Conservation (phyloP, 805 yeast genomes). For the Schizosaccharomyces pombe region DNA sequence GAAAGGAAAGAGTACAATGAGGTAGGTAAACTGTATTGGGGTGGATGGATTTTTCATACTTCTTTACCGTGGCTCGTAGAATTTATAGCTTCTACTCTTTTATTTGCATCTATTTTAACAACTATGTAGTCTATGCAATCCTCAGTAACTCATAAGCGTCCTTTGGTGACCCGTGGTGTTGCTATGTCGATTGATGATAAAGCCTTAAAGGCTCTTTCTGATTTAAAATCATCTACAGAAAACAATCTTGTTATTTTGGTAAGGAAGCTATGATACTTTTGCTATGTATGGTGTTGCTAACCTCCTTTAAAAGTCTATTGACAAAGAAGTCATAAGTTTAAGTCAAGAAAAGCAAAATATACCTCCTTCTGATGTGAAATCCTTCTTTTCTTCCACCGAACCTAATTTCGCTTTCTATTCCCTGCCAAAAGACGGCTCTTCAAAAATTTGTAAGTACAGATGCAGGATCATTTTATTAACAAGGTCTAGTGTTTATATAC, state of each 20-base stretch:
- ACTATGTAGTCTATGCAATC: neutral
- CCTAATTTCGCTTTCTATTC: neutral
- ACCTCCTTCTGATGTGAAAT: neutral
- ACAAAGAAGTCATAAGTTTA: neutral
- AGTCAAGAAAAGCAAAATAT: neutral
- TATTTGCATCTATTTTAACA: no score
- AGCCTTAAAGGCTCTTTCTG: neutral
- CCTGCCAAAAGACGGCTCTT: neutral
- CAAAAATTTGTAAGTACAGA: neutral
- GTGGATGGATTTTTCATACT: no score
- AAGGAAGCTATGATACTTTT: neutral
- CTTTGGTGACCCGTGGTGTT: neutral
- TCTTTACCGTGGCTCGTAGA: no score
- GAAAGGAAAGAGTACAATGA: neutral
- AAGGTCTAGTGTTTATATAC: constrained; percentile 32
- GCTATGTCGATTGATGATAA: neutral
- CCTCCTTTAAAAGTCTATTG: neutral
- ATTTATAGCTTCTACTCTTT: no score
- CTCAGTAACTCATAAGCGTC: neutral
- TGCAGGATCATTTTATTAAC: neutral
- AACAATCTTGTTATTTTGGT: neutral
- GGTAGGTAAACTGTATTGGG: no score
- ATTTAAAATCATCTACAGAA: neutral
- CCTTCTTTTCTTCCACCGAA: neutral
- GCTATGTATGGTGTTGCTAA: neutral